Evolutionary conservation across 148 eudicot species (phyloP), one percentile per base, ranked within the genome.

Genomic region (Chenopodium berlandieri): DNA sequence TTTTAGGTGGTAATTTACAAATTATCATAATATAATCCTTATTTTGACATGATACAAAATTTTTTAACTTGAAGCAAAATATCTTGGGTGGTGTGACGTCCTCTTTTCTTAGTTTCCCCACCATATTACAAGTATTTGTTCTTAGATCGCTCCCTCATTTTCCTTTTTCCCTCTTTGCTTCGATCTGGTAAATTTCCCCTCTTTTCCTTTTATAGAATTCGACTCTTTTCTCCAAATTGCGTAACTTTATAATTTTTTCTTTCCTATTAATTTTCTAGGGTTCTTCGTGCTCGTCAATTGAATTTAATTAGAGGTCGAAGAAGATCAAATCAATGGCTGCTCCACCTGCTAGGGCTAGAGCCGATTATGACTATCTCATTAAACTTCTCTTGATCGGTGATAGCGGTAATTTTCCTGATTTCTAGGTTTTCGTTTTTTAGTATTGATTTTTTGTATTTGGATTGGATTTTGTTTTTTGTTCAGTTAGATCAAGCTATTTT

Each of bases 341-440:
- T 83, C 90, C 93, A 80, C 91, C 91, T 48, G 89, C 88, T 80
- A 86, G 91, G 75, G 88, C 90, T 78, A 89, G 93, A 83, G 93
- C 91, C 58, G 91, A 90, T 85, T 90, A 90, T 54, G 93, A 90
- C 85, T 89, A 89, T 52, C 91, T 90, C 81, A 89, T 90, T 37
- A 90, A 90, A 78, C 89, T 90, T 44, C 88, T 90, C 22, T 82
- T 90, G 86, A 88, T 90, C 86, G 92, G 92, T 30, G 92, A 90
- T 67, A 90, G 92, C 82, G 92, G 92, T 90, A 65, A 69, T 31
- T 46, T 40, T 62, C 58, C 22, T 32, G 2, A 30, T 62, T 34
- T 65, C 6, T 13, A 54, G 66, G 4, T 17, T 62, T 19, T 30
- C 10, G 2, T 71, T 73, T 78, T 50, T 56, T 22, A 13, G 22